Base-by-base conservation (phyloP, 805 yeast species). In the Myxozyma kluyveri region DNA sequence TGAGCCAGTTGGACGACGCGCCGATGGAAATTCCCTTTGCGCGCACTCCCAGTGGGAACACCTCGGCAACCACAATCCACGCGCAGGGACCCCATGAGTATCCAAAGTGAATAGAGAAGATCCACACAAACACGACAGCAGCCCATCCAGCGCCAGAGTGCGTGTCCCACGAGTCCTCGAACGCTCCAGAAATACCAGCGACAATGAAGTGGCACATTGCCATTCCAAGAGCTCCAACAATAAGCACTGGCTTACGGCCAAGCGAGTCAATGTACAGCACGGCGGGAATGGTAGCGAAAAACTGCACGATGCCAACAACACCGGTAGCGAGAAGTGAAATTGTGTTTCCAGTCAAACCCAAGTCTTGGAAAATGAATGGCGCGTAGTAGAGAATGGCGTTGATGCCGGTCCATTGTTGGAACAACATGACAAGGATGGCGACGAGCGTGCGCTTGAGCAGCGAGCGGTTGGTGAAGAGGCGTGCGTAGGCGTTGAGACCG, bases 241-340 rank as follows among this genome's bases (percentile, higher is more conserved):
- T 65, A 69, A 85, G 72, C 44, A 81, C 66, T 42, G 77, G 71
- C 68, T 88, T 78, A 68, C 91, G 80, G 59, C 95, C 95, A 61
- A 79, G 63, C 33, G 68, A 67, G 64, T 83, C 88, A 63, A 83
- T 70, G 24, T 73, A 65, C 31, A 68, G 64, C 55, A 81, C 76
- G 38, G 83, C 82, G 31, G 84, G 75, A 45, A 81, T 68, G 12
- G 14, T 14, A 29, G 12, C 33, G 14, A 29, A 9, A 14, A 29
- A 14, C 33, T 29, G 33, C 27, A 84, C 80, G 23, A 84, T 79
- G 54, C 29, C 54, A 19, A 31, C 46, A 74, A 4, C 76, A 29
- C 33, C 33, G 53, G 72, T 66, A 47, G 71, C 74, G 54, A 72
- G 67, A 10, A 74, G 69, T 5, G 71, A 65, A 45, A 71, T 69